A percentile compares a stretch with the other conserved stretches of the same genome.
phyloP scores from a whole-genome alignment of 108 stramenopile species.

The Cyclotella sp. region DNA sequence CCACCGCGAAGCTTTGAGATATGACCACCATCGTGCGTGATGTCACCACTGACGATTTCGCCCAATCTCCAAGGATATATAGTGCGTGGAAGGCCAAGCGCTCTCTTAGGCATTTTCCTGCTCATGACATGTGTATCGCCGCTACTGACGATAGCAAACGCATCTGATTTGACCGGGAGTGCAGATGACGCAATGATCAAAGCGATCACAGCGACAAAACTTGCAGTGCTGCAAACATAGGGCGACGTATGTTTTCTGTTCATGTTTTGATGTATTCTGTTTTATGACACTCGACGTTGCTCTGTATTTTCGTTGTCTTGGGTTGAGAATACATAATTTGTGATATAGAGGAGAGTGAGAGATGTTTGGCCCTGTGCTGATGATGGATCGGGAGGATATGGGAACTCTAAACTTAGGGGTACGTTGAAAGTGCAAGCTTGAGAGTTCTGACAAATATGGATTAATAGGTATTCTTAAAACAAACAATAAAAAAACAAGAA shows the following conservation, averaged over 20 bases:
- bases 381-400: too few species aligned
- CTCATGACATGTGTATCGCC: not conserved
- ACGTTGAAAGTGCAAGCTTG: too few species aligned
- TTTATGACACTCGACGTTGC: too few species aligned
- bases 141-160: conserved; percentile 13
- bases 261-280: not conserved
- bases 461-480: too few species aligned
- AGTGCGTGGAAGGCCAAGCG: not conserved
- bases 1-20: not conserved
- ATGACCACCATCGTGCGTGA: not conserved
- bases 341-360: too few species aligned
- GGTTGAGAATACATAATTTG: too few species aligned
- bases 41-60: not conserved
- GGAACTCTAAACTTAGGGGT: too few species aligned
- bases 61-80: not conserved
- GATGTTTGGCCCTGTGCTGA: too few species aligned
- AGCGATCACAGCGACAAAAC: conserved; percentile 10
- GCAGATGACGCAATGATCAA: conserved; percentile 24
- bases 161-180: conserved; percentile 31
- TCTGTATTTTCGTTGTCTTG: too few species aligned
- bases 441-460: too few species aligned
- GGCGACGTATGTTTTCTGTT: not conserved
- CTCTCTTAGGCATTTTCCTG: not conserved
- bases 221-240: not conserved
- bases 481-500: too few species aligned